Evolutionary conservation across 208 protist genomes (phyloP).

Genomic region (Trypanosoma avium): DNA sequence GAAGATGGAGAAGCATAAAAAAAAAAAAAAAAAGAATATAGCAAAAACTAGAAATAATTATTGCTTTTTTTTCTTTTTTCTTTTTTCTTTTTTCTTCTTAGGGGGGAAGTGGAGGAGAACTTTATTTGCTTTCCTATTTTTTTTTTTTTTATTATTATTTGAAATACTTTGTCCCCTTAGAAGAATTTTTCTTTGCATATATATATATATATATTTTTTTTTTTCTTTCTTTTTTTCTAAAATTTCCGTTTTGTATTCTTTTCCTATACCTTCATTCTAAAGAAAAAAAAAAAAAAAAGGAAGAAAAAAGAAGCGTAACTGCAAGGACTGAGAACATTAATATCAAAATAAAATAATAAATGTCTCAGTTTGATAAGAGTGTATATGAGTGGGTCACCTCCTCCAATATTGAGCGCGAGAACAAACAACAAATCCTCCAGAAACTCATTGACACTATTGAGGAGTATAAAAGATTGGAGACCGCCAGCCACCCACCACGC

Average conservation of each 20-base stretch:
- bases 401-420: constrained; percentile 28
- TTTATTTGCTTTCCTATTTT: neutral
- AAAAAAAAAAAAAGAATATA: too few relatives aligned
- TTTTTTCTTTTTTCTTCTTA: too few relatives aligned
- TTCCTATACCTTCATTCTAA: neutral
- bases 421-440: constrained; percentile 42
- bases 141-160: neutral
- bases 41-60: too few relatives aligned
- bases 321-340: too few relatives aligned
- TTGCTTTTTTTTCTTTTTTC: too few relatives aligned
- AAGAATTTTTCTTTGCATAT: neutral
- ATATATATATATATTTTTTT: constrained; percentile 1
- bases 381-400: constrained; percentile 50
- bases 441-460: constrained; percentile 47
- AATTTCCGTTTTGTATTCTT: neutral
- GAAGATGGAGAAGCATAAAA: too few relatives aligned
- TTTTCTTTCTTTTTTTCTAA: neutral
- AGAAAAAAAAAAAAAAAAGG: neutral
- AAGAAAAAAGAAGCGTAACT: neutral
- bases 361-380: constrained; percentile 80
- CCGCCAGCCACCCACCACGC: constrained; percentile 1
- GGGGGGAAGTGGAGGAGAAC: neutral
- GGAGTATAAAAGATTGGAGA: constrained; percentile 45
- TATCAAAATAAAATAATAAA: constrained; percentile 13
- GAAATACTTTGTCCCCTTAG: too few relatives aligned